Base-by-base conservation (phyloP, 1,284 basidiomycete genomes). In the Neolentinus lepideus region DNA sequence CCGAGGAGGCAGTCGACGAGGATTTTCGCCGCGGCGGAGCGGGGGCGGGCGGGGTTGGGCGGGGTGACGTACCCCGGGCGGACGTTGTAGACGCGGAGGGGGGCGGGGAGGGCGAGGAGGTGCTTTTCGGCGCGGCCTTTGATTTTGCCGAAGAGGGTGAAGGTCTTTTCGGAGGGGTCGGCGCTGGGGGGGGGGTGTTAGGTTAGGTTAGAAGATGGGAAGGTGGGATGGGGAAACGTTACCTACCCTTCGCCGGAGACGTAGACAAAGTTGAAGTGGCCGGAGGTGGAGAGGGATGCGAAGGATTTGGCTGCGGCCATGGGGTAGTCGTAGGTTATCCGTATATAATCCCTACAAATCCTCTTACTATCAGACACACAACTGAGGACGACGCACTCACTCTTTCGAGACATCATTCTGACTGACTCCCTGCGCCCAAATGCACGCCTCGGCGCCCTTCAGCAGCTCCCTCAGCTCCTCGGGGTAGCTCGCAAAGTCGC, bases 351-450 rank as follows among this genome's bases (percentile, higher is more conserved):
- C 24, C 62, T 63, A 33, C 31, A 14, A 46, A 14, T 8, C 11
- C 47, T 9, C 3, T 46, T 10, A 46, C 24, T 3, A 50, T 26
- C 27, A 22, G 47, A 3, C 8, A 25, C 3, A 50, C 6, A n/a
- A 50, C 24, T 8, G 12, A 50, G 8, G 47, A 3, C 6, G n/a
- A 12, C 4, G 47, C 9, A 25, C 47, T 21, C 47, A 69, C 58
- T 63, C 62, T 51, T 64, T 61, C 22, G 59, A 59, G 2, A 64
- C 61, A 21, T 59, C 53, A 16, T 58, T 63, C 47, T 66, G 64
- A 33, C 61, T 62, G 25, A 63, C 61, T 1, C 68, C 68, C 33
- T 66, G 63, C 0, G 65, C 67, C 68, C 69, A 69, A 12, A 69
- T 59, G 51, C 63, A 65, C 2, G 57, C 66, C 16, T 66, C 60